Percentiles rank a stretch among this genome's conserved stretches.
phyloP scores from a whole-genome alignment of 805 yeast genomes.

The Schwanniomyces polymorphus region DNA sequence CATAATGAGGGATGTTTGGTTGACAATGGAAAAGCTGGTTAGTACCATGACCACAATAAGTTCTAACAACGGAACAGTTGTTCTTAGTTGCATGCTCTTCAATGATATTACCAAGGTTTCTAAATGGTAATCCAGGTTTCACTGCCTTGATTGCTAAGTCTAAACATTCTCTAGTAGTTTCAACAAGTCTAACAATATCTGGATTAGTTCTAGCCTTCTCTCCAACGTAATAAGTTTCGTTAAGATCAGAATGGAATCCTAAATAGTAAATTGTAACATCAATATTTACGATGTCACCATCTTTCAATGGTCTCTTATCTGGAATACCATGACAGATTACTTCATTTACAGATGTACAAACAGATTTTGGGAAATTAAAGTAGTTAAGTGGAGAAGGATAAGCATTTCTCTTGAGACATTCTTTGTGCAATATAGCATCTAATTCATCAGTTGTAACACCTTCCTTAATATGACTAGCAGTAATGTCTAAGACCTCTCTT shows the following conservation, averaged over 20 bases:
- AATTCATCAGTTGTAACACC: slow-evolving; percentile 94
- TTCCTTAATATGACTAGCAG: slow-evolving; percentile 79
- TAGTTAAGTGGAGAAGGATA: slow-evolving; percentile 96
- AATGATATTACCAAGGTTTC: slow-evolving; percentile 83
- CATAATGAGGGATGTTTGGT: slow-evolving; percentile 93
- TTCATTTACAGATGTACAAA: slow-evolving; percentile 94
- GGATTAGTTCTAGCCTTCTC: slow-evolving; percentile 78
- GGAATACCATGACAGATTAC: slow-evolving; percentile 97
- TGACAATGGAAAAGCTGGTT: slow-evolving; percentile 85
- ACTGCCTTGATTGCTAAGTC: slow-evolving; percentile 81
- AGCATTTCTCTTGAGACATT: slow-evolving; percentile 82
- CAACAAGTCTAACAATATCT: slow-evolving; percentile 86
- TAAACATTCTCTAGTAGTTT: slow-evolving; percentile 80
- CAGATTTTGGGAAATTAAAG: slow-evolving; percentile 87
- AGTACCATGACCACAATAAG: slow-evolving; percentile 94
- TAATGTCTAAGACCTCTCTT: slow-evolving; percentile 86
- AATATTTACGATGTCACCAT: slow-evolving; percentile 91
- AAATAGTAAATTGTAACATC: slow-evolving; percentile 84
- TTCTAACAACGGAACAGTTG: slow-evolving; percentile 81
- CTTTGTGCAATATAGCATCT: slow-evolving; percentile 83
- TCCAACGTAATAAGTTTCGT: slow-evolving; percentile 96
- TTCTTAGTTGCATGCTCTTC: slow-evolving; percentile 82
- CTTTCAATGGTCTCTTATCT: slow-evolving; percentile 80
- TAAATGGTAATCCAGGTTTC: slow-evolving; percentile 89
- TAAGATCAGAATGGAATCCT: slow-evolving; percentile 92